Conservation (phyloP, 768 basidiomycete genomes). For the Cantharellus cinnabarinus region DNA sequence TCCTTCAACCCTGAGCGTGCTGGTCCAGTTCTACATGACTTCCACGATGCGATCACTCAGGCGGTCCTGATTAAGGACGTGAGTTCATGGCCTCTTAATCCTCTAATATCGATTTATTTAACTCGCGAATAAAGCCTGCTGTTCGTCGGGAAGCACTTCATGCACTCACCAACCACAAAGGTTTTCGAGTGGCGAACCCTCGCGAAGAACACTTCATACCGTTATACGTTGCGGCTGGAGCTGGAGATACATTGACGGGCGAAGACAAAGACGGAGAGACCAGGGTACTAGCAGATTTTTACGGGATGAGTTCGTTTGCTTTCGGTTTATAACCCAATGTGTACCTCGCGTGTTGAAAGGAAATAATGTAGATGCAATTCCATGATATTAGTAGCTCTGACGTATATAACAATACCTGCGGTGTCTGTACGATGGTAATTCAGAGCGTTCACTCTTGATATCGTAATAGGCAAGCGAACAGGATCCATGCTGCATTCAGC, state of each 20-base stretch:
- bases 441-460: too few relatives aligned
- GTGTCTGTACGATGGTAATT: too few relatives aligned
- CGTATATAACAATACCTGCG: too few relatives aligned
- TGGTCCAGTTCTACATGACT: conserved; percentile 28
- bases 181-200: conserved; percentile 51
- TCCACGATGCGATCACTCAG: conserved; percentile 36
- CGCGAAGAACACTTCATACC: conserved; percentile 69
- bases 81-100: neutral
- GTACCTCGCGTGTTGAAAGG: too few relatives aligned
- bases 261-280: conserved; percentile 21
- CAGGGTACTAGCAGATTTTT: conserved; percentile 23
- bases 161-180: conserved; percentile 32
- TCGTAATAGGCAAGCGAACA: too few relatives aligned
- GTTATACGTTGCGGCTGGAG: conserved; percentile 55
- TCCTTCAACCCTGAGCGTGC: conserved; percentile 30
- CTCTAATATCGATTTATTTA: neutral
- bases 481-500: neutral
- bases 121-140: neutral
- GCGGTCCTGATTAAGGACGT: conserved; percentile 21
- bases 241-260: conserved; percentile 23
- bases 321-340: neutral
- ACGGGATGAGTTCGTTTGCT: neutral
- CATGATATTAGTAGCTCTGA: too few relatives aligned
- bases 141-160: conserved; percentile 34
- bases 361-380: too few relatives aligned